phyloP scores from a whole-genome alignment of 371 early-diverging fungal genomes.

The Mucor irregularis region DNA sequence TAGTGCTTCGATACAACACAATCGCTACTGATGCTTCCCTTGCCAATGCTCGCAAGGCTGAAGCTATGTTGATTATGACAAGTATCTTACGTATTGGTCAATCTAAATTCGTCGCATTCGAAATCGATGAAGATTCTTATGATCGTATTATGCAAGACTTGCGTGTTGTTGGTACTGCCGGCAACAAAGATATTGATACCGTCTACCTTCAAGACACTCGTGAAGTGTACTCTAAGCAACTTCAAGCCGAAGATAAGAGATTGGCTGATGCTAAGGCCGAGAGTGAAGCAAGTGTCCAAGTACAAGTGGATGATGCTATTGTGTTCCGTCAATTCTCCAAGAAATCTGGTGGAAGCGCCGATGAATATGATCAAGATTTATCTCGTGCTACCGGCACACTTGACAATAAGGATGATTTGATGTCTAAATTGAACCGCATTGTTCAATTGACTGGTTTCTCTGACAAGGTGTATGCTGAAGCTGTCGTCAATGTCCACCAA shows the following conservation, averaged over 20 bases:
- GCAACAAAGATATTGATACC: slow-evolving; percentile 54
- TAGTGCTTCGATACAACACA: slow-evolving; percentile 76
- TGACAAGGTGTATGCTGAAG: slow-evolving; percentile 99
- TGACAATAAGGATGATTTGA: slow-evolving; percentile 70
- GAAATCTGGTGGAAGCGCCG: slow-evolving; percentile 65
- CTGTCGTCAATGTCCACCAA: slow-evolving; percentile 94
- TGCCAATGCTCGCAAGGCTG: slow-evolving; percentile 79
- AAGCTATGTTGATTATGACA: slow-evolving; percentile 97
- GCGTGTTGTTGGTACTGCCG: slow-evolving; percentile 70
- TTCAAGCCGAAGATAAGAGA: slow-evolving; percentile 69
- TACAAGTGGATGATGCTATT: slow-evolving; percentile 89
- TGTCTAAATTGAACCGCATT: slow-evolving; percentile 87
- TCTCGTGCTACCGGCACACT: slow-evolving; percentile 83
- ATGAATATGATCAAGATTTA: slow-evolving; percentile 88
- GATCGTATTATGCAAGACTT: slow-evolving; percentile 91
- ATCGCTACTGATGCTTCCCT: slow-evolving; percentile 47
- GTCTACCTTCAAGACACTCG: slow-evolving; percentile 83
- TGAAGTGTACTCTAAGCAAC: slow-evolving; percentile 78
- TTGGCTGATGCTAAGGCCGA: slow-evolving; percentile 62
- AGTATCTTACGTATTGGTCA: slow-evolving; percentile 92
- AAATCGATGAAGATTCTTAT: slow-evolving; percentile 95
- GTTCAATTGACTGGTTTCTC: slow-evolving; percentile 98
- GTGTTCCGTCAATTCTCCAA: slow-evolving; percentile 87
- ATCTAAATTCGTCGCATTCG: slow-evolving; percentile 76
- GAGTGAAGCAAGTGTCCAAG: slow-evolving; percentile 63